Evolutionary conservation across 495 filamentous ascomycete genomes (phyloP), one percentile per base, ranked within the genome.

Genomic region (Penicillium goetzii): DNA sequence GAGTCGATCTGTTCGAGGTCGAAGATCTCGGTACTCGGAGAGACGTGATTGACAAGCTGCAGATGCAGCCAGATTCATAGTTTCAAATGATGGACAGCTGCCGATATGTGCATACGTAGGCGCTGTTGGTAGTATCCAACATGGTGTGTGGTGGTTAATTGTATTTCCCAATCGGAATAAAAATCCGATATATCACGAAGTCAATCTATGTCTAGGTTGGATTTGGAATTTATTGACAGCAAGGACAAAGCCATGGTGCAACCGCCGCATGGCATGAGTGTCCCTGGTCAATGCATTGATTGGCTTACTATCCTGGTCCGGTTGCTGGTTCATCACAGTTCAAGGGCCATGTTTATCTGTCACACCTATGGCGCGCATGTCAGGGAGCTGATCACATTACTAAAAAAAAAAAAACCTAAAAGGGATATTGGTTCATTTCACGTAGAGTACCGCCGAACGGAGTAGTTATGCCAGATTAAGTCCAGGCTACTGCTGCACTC

Each of bases 321-420:
- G 55, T 47, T 40, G 41, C 17, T 36, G 54, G 40, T 57, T 32
- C 47, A 61, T 62, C 60, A 61, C 60, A 61, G 28, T 10, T 33
- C 33, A 36, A 60, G 53, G 23, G 60, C 36, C 17, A 30, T 30
- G 60, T 61, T 62, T 56, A 38, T 43, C 63, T 63, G 61, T 66
- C 68, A 71, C 66, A 64, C 59, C 36, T 65, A 26, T 58, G 33
- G 43, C n/a, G 23, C 52, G 59, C 60, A 62, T 65, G 36, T 56
- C 34, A 54, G 19, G 23, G 58, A 56, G 41, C 30, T 45, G 55
- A 58, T 67, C 54, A 47, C 43, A 47, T 21, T 12, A 43, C n/a
- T 21, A 21, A 19, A 3, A n/a, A n/a, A n/a, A n/a, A n/a, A n/a
- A n/a, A n/a, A 43, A 15, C n/a, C 40, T 0, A 4, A 21, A 43